Percentiles rank a stretch among this genome's conserved stretches.
phyloP scores from a whole-genome alignment of 805 yeast genomes.

The Candida xiaguanensis region DNA sequence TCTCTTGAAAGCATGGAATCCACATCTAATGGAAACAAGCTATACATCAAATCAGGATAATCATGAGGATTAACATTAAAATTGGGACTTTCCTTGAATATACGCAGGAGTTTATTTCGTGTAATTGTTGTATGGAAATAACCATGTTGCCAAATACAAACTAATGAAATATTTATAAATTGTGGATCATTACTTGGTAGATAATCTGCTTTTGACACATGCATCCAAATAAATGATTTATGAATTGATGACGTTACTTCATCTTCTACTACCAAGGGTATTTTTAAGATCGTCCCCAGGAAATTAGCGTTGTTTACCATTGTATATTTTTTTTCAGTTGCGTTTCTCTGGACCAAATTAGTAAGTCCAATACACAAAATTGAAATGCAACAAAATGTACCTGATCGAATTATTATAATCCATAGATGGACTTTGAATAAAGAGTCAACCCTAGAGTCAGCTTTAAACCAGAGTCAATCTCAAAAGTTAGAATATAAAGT shows the following conservation, averaged over 20 bases:
- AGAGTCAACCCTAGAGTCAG: not conserved
- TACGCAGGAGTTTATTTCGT: slow-evolving; percentile 3
- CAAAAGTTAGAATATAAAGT: no score
- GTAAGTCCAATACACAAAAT: not conserved
- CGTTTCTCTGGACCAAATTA: no score
- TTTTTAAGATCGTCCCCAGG: slow-evolving; percentile 11
- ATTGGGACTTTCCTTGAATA: slow-evolving; percentile 9
- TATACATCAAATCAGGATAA: slow-evolving; percentile 7
- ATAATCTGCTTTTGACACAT: slow-evolving; percentile 11
- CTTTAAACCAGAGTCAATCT: no score
- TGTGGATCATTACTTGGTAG: slow-evolving; percentile 8
- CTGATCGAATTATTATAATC: not conserved
- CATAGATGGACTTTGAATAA: not conserved
- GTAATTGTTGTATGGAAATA: slow-evolving; percentile 16
- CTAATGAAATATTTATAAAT: slow-evolving; percentile 13
- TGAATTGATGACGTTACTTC: slow-evolving; percentile 11
- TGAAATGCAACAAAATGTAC: not conserved
- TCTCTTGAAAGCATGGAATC: slow-evolving; percentile 6
- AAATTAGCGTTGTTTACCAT: not conserved
- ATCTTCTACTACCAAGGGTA: slow-evolving; percentile 20
- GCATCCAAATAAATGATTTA: slow-evolving; percentile 15
- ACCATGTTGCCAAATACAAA: slow-evolving; percentile 20
- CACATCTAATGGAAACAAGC: slow-evolving; percentile 19
- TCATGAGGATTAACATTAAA: slow-evolving; percentile 5
- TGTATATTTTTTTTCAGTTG: no score